Evolutionary conservation across 2,329 filamentous ascomycete species (phyloP), one percentile per base, ranked within the genome.

Genomic region (Ophiostoma fasciatum): DNA sequence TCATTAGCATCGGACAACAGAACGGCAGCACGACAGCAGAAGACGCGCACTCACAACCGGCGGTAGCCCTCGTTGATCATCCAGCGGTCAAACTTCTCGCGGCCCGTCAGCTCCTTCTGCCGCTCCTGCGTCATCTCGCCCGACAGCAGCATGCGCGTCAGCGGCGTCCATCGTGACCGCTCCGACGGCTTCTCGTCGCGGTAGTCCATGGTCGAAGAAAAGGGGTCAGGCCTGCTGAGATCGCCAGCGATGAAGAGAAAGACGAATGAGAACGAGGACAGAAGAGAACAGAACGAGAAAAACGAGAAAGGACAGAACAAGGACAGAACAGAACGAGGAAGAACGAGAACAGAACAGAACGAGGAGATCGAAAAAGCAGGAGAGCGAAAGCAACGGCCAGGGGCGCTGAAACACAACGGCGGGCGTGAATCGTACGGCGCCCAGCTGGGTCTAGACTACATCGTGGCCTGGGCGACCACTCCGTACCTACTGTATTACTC

Each of bases 51-150:
- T 39, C 65, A 84, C 74, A 88, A 67, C 72, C 80, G 67, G 53
- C 80, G 69, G 54, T 84, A 85, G 42, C 82, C 82, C 54, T 88
- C 82, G 53, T 88, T 88, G 42, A 88, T 78, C 82, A 90, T 87
- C 82, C 82, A 90, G 46, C 76, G 66, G 55, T 87, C 78, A 51
- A 88, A 79, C 53, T 71, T 79, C 55, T 88, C 79, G 50, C 71
- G 69, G 43, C 71, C 57, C 18, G 72, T 74, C 47, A 88, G 61
- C 38, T 76, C 68, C 52, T 74, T 75, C 46, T 79, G 75, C 49
- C 64, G 70, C 52, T 84, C 78, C 49, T 76, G 75, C 37, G 75
- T 82, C 71, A 87, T 80, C 61, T 85, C 79, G 33, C 82, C 81
- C 38, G 82, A 84, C 54, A 87, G 69, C 53, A 90, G 62, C 78